Base-by-base conservation (phyloP, 257 asterid genomes). In the Knoxia roxburghii region DNA sequence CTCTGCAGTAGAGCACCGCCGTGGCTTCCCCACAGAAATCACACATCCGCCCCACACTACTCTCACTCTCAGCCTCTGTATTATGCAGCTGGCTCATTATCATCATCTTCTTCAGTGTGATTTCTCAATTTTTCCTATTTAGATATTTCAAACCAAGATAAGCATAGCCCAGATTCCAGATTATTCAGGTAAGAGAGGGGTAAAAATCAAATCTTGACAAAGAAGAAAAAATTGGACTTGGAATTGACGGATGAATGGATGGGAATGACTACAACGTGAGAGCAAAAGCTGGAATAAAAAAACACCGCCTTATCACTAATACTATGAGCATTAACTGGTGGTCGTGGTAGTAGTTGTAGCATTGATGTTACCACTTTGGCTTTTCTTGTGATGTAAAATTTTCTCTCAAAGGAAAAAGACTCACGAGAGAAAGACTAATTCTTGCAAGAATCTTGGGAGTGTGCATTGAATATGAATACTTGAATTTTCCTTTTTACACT, bases 1-100 rank as follows among this genome's bases (percentile, higher is more conserved):
- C 97, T 48, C 92, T 84, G 79, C 99, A 94, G 76, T 88, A 90
- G 41, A 90, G 73, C 6, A 94, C 73, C 6, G 97, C 97, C 23
- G 70, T 80, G 1, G 86, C 65, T 62, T 77, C 81, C 58, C 81
- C 79, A 77, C 99, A 94, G 79, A 90, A 94, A 75, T 85, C 97
- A 79, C 99, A 94, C 7, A 72, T 76, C 17, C 86, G 85, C 13
- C 77, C 21, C 45, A 27, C 20, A 24, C 5, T 2, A 8, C 17
- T 26, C 18, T 9, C n/a, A 46, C 26, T 5, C 60, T 30, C 71
- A 64, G 32, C 24, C 17, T 17, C 69, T 27, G 29, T n/a, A 5
- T 23, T 35, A 30, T 11, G 48, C 33, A n/a, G 27, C 26, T 65
- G 69, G 18, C 32, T 21, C 24, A 33, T 51, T 17, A 51, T 9